Conservation (phyloP, 2,329 filamentous ascomycete genomes). For the Orbilia blumenaviensis region DNA sequence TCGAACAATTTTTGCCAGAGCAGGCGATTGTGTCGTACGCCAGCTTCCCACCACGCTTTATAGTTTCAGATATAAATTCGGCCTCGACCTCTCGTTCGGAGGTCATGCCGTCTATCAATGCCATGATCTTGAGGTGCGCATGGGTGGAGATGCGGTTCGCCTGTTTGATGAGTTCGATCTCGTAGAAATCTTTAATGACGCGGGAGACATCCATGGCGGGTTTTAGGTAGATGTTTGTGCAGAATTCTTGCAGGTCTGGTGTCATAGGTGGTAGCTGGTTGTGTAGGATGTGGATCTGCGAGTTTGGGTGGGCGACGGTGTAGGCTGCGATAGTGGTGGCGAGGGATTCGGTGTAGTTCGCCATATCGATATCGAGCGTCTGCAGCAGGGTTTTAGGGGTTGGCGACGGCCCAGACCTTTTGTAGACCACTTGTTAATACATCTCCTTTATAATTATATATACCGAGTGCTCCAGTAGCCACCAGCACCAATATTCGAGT, state of each 20-base stretch:
- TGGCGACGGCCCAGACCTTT: constrained; percentile 48
- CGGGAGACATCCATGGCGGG: constrained; percentile 81
- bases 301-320: constrained; percentile 55
- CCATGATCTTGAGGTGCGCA: constrained; percentile 75
- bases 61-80: constrained; percentile 76
- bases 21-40: constrained; percentile 91
- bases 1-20: constrained; percentile 80
- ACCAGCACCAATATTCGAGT: too few relatives aligned
- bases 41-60: constrained; percentile 76
- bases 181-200: constrained; percentile 84
- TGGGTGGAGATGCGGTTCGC: constrained; percentile 81
- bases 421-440: too few relatives aligned
- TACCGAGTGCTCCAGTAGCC: neutral
- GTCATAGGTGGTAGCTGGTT: constrained; percentile 50
- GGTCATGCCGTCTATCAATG: constrained; percentile 68
- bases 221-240: constrained; percentile 68
- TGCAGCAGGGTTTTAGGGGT: constrained; percentile 43
- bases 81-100: constrained; percentile 88
- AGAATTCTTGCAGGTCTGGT: constrained; percentile 34
- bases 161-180: constrained; percentile 80
- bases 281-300: constrained; percentile 55
- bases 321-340: constrained; percentile 59
- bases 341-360: constrained; percentile 67
- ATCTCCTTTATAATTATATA: neutral
- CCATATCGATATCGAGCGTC: constrained; percentile 76